Conservation (phyloP, 2,329 filamentous ascomycete species). For the Chaetomiaceae sp. region DNA sequence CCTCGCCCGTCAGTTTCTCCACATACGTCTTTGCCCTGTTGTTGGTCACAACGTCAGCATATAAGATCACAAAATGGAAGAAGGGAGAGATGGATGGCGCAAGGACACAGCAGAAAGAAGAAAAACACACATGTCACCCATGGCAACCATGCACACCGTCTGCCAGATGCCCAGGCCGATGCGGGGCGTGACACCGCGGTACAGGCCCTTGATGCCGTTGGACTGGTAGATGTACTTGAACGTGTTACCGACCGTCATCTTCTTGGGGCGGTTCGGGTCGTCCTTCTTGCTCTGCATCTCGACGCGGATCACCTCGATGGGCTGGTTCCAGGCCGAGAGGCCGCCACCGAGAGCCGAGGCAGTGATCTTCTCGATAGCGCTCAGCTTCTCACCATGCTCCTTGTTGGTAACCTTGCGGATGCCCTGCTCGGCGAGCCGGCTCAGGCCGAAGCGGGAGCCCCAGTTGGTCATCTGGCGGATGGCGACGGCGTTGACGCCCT, state of each 20-base stretch:
- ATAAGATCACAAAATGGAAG: slow-evolving; percentile 2
- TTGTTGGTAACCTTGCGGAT: slow-evolving; percentile 78
- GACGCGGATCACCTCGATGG: slow-evolving; percentile 98
- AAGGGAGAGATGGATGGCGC: too few relatives aligned
- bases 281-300: slow-evolving; percentile 99
- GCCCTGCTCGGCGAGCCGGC: slow-evolving; percentile 80
- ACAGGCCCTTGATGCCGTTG: slow-evolving; percentile 87
- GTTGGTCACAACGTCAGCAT: slow-evolving; percentile 13
- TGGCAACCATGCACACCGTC: slow-evolving; percentile 98
- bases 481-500: slow-evolving; percentile 95
- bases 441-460: slow-evolving; percentile 93
- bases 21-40: slow-evolving; percentile 60
- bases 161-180: slow-evolving; percentile 97
- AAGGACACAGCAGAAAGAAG: too few relatives aligned
- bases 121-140: slow-evolving; percentile 87
- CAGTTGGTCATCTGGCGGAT: slow-evolving; percentile 99
- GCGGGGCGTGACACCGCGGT: slow-evolving; percentile 89
- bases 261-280: slow-evolving; percentile 96
- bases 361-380: slow-evolving; percentile 77
- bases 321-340: slow-evolving; percentile 97
- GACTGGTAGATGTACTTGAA: slow-evolving; percentile 81
- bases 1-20: slow-evolving; percentile 59
- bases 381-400: slow-evolving; percentile 70
- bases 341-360: slow-evolving; percentile 86
- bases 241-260: slow-evolving; percentile 91